These are phyloP conservation scores for Astrephomene gubernaculifera DNA, from an alignment of 139 green algal genomes.

Conservation along the genomic window DNA sequence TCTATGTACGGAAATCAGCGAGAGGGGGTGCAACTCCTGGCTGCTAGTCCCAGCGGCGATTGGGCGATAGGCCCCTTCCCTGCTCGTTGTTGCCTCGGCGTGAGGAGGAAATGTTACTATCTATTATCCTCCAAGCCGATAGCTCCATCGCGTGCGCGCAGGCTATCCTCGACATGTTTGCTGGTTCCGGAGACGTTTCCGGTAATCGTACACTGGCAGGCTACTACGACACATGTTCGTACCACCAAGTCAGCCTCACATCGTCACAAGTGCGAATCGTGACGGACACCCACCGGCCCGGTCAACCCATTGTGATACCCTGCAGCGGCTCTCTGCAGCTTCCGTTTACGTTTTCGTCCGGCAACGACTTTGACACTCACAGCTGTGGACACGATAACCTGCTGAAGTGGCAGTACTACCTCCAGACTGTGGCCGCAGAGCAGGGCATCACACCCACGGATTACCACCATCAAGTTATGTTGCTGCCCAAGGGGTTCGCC, in stretches of 20 bases:
- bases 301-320: background rate
- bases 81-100: too few species aligned
- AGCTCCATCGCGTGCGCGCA: background rate
- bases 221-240: constrained; percentile 18
- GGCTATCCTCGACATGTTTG: background rate
- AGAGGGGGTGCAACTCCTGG: constrained; percentile 11
- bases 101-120: background rate
- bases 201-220: background rate
- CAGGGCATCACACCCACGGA: background rate
- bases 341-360: background rate
- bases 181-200: background rate
- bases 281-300: too few species aligned
- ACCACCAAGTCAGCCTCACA: background rate
- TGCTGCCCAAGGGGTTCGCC: background rate
- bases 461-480: background rate
- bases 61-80: too few species aligned
- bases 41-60: too few species aligned
- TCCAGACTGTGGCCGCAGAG: background rate
- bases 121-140: background rate
- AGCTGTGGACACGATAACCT: background rate
- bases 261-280: background rate
- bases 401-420: constrained; percentile 3
- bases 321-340: background rate
- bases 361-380: background rate
- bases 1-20: background rate